Evolutionary conservation across 805 yeast species (phyloP), one percentile per base, ranked within the genome.

Genomic region (Zygoascus bituminiphila): DNA sequence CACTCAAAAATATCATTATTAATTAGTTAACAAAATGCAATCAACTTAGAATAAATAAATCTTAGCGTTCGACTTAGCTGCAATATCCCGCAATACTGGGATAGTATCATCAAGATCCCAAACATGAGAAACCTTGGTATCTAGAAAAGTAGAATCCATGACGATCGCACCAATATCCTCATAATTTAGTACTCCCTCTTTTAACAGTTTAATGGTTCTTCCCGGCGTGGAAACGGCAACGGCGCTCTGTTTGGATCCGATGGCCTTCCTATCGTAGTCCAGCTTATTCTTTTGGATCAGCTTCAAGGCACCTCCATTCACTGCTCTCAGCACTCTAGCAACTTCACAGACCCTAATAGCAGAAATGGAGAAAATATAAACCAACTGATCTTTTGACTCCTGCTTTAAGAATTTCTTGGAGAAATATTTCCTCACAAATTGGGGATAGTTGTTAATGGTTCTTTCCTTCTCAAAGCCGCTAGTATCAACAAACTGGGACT

Each of bases 301-400:
- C 62, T 86, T 87, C 43, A 85, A 57, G 3, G 88, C 76, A 0
- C 81, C 76, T 9, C 78, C 74, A 36, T 69, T 48, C 57, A 73
- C 61, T 65, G 72, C 47, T 22, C 59, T 53, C 64, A 77, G 59
- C 1, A 84, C 79, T 54, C 95, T 75, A 60, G 77, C 82, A 2
- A 88, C 74, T 58, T 89, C 96, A 59, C 96, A 91, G 1, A 88
- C 93, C 55, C 97, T 74, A 21, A 88, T 69, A 9, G 95, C 93
- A 0, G 95, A 86, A 71, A 84, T 75, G 0, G 89, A 75, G 14
- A 83, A 58, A 1, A 82, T 65, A 14, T 82, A 64, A 54, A 79
- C 62, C 65, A 74, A 68, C 47, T 75, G 73, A 24, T 49, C 52
- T 45, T 53, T 43, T 21, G 42, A 19, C 26, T 44, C 25, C 15